Percentiles rank a stretch among this genome's conserved stretches.
These are phyloP conservation scores for Diaporthe sp. DNA, from an alignment of 2,329 filamentous ascomycete species.

Conservation along the genomic window DNA sequence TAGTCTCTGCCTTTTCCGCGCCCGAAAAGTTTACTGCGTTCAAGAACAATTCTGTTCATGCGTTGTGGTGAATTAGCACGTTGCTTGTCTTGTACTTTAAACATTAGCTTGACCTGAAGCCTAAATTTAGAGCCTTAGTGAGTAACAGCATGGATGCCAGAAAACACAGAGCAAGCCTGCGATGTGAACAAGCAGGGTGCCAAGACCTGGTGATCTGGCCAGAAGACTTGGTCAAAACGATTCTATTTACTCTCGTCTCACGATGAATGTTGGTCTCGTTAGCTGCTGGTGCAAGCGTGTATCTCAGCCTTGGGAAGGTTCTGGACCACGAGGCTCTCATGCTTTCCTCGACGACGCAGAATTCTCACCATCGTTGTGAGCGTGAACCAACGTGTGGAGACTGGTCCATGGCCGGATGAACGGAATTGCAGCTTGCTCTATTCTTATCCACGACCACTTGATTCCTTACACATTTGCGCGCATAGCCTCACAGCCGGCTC, in stretches of 20 bases:
- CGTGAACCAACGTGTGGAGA: not conserved
- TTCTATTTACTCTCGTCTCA: constrained; percentile 10
- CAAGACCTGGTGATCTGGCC: not conserved
- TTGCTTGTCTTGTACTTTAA: not conserved
- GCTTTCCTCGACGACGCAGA: not conserved
- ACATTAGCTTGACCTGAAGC: not conserved
- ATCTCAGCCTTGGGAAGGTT: not conserved
- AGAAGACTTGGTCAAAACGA: not conserved
- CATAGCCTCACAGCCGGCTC: not conserved
- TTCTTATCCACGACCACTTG: not conserved
- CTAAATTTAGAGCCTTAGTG: constrained; percentile 8
- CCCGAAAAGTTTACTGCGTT: not conserved
- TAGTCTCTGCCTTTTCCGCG: not conserved
- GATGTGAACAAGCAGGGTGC: not conserved
- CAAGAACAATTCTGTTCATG: not conserved
- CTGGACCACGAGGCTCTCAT: not conserved
- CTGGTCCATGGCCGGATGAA: not conserved
- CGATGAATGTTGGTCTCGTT: not conserved
- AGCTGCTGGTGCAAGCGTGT: not conserved
- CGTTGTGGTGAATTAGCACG: not conserved
- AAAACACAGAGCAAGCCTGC: not conserved
- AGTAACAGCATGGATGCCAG: not conserved
- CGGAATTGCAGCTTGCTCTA: not conserved
- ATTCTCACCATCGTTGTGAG: not conserved
- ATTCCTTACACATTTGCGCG: too few species aligned